A percentile compares a stretch with the other conserved stretches of the same genome.
These are phyloP conservation scores for Metarhizium robertsii DNA, from an alignment of 2,329 filamentous ascomycete species.

Conservation along the genomic window DNA sequence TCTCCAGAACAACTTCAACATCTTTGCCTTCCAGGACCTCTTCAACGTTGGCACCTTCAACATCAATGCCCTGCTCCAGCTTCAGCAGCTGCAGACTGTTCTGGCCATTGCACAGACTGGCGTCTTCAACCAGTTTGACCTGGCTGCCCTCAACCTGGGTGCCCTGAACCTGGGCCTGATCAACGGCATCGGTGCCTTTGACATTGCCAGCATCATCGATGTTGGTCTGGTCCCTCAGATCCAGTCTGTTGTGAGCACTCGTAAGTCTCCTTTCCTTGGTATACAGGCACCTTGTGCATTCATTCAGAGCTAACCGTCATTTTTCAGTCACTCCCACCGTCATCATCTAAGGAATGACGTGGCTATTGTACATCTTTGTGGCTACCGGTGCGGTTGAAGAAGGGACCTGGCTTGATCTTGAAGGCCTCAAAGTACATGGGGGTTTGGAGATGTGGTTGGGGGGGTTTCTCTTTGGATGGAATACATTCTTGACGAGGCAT, in stretches of 20 bases:
- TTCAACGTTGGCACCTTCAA: constrained; percentile 32
- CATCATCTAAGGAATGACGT: not conserved
- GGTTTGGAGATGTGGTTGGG: too few species aligned
- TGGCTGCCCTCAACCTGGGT: constrained; percentile 16
- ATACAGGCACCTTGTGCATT: too few species aligned
- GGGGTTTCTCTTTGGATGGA: too few species aligned
- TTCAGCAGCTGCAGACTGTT: constrained; percentile 31
- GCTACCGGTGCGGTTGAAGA: too few species aligned
- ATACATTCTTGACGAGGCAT: too few species aligned
- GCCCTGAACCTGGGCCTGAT: constrained; percentile 21
- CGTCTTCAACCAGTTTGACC: constrained; percentile 20
- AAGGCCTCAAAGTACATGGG: too few species aligned
- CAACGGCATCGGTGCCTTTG: constrained; percentile 15
- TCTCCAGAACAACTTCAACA: constrained; percentile 35
- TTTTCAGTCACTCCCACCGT: not conserved
- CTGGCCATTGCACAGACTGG: constrained; percentile 22
- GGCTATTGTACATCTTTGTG: too few species aligned
- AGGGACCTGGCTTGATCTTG: too few species aligned
- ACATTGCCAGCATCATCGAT: constrained; percentile 21
- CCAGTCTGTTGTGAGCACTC: not conserved
- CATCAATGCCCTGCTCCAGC: constrained; percentile 28
- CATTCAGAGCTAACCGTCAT: not conserved
- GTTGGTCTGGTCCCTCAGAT: constrained; percentile 15
- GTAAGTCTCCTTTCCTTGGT: not conserved
- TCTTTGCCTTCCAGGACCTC: constrained; percentile 30